Evolutionary conservation across 2,329 filamentous ascomycete species (phyloP), one percentile per base, ranked within the genome.

Genomic region (Fonsecaea nubica): DNA sequence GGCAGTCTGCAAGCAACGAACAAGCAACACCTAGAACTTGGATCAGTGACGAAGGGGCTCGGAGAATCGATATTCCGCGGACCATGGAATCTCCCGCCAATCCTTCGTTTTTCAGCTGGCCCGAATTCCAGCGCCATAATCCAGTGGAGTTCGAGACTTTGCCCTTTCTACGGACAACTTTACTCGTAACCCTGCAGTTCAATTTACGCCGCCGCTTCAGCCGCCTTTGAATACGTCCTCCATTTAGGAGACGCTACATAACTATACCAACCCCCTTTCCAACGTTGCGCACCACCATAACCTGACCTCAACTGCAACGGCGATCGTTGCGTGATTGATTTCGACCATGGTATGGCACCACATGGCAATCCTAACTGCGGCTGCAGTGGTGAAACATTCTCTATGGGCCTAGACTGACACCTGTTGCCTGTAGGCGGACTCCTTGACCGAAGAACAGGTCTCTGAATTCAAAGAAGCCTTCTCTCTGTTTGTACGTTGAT

Each of bases 381-480:
- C 58, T 65, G 58, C 64, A 56, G 45, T 57, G 62, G 52, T 63
- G 62, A 60, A 65, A 66, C 67, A 48, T 55, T 30, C 57, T 53
- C 13, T 58, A n/a, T 57, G 36, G 13, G 42, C n/a, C 32, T 33
- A 10, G 15, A 64, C 68, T 69, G 60, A 67, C 54, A 48, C 25
- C n/a, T 45, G 10, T 55, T 53, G 33, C 15, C 15, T 54, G 21
- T 80, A 98, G 94, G 94, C 94, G 81, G 95, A 99, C 81, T 94
- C 94, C 82, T 90, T 99, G 79, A 98, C 95, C 76, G 95, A 99
- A 87, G 95, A 99, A 86, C 95, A 99, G 88, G 95, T 99, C 81
- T 98, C 95, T 80, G 95, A 99, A 86, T 99, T 98, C 87, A 99
- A 98, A 91, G 95, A 99, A 86, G 95, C 95, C 63, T 99, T 99